Base-by-base conservation (phyloP, 441 rosid genomes). In the Arabidopsis lyrata region DNA sequence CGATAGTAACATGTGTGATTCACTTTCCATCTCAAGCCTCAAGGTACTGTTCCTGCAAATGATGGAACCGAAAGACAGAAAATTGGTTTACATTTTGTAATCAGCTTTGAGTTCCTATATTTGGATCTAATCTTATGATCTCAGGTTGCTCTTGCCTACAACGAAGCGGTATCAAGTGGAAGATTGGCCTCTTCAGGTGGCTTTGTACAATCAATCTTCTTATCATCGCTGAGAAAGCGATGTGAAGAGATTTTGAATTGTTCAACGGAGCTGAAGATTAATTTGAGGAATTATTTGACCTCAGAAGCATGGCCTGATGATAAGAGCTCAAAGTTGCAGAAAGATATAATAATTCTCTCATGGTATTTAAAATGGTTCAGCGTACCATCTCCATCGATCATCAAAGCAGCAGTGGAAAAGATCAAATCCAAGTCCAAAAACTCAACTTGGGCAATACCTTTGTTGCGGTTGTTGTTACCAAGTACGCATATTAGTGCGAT, bases 351-450 rank as follows among this genome's bases (percentile, higher is more conserved):
- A 44, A 76, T 87, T 52, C 90, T 92, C 60, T 86, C 97, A 32
- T 88, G 98, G 98, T 90, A 93, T 82, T 85, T 96, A 18, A 90
- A 85, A 74, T 91, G 97, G 98, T 89, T 78, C 63, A 84, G 86
- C 4, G 81, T 93, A 14, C 95, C 97, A 29, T 72, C 90, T 65
- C 85, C 93, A 5, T 75, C 87, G n/a, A 76, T 75, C 49, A 81
- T 88, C 66, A 79, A 83, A 83, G 76, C 78, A 63, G 81, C 81
- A 1, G 68, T 78, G 57, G 83, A 80, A 69, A 91, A 81, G 81
- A 68, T 90, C 59, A 90, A 88, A 68, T 78, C 85, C 39, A 83
- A 72, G 82, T 68, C 18, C 29, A 50, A 64, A 27, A 67, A 86
- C 42, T 77, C 82, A 4, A 82, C 87, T 34, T 87, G 80, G 0